These are phyloP conservation scores for Candida bentonensis DNA, from an alignment of 805 yeast species.

Conservation along the genomic window DNA sequence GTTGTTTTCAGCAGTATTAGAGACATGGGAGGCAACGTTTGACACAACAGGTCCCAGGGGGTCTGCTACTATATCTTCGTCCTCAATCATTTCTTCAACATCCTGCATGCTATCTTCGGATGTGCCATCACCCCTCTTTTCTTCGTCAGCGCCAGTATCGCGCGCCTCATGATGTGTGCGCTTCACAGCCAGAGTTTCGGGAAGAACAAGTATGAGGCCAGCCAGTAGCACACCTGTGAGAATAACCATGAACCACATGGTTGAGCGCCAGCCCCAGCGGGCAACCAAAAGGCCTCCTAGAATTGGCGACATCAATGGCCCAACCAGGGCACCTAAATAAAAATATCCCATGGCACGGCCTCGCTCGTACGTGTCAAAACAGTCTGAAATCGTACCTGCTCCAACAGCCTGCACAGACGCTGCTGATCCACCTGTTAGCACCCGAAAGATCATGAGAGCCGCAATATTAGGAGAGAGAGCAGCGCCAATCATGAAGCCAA, in stretches of 20 bases:
- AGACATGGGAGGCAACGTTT: not conserved
- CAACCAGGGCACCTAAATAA: constrained; percentile 69
- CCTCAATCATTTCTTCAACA: not conserved
- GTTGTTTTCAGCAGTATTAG: not conserved
- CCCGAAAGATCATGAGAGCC: constrained; percentile 52
- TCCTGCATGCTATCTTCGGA: not conserved
- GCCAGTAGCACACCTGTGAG: constrained; percentile 41
- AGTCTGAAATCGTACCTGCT: constrained; percentile 74
- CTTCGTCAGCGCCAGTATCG: not conserved
- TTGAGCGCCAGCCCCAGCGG: constrained; percentile 77
- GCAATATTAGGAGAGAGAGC: constrained; percentile 49
- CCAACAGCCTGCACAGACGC: constrained; percentile 84
- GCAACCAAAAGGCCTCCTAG: constrained; percentile 62
- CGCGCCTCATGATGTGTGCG: not conserved
- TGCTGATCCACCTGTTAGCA: constrained; percentile 64
- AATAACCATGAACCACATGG: constrained; percentile 73
- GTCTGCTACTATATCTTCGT: not conserved
- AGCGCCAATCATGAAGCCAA: constrained; percentile 59
- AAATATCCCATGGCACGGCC: constrained; percentile 71
- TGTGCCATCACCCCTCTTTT: not conserved
- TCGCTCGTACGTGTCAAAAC: constrained; percentile 51
- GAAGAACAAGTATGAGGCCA: constrained; percentile 42
- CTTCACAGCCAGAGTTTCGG: constrained; percentile 54
- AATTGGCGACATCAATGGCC: constrained; percentile 70
- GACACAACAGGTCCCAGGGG: not conserved